A percentile compares a stretch with the other conserved stretches of the same genome.
phyloP scores from a whole-genome alignment of 2,329 filamentous ascomycete genomes.

The Calcarisporium arbuscula region DNA sequence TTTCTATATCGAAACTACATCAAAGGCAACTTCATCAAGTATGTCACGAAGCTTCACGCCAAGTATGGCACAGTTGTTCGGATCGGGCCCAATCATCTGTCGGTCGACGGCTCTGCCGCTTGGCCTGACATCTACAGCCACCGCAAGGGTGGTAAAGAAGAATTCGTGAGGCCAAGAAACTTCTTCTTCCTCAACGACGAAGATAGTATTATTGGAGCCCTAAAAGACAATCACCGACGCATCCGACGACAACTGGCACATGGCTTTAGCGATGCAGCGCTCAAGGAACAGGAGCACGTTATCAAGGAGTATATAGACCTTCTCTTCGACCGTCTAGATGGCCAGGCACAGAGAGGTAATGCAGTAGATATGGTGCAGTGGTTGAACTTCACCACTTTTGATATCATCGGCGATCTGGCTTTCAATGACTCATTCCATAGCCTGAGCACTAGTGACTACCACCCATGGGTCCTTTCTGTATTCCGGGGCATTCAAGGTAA shows the following conservation, averaged over 20 bases:
- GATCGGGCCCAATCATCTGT: constrained; percentile 32
- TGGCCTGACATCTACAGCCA: constrained; percentile 29
- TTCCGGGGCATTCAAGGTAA: constrained; percentile 10
- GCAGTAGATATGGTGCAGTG: constrained; percentile 23
- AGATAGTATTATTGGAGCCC: constrained; percentile 11
- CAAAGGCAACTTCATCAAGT: constrained; percentile 14
- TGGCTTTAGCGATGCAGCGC: constrained; percentile 22
- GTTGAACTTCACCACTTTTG: constrained; percentile 32
- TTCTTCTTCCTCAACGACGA: constrained; percentile 9
- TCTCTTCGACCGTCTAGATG: constrained; percentile 15
- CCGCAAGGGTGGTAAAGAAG: constrained; percentile 11
- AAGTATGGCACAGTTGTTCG: constrained; percentile 31
- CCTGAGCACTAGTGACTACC: constrained; percentile 20
- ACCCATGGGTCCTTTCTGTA: constrained; percentile 19
- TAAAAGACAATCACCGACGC: constrained; percentile 13
- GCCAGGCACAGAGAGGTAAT: constrained; percentile 8
- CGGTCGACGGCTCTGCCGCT: constrained; percentile 22
- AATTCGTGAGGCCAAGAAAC: constrained; percentile 8
- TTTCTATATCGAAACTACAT: constrained; percentile 13
- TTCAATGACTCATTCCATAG: constrained; percentile 36
- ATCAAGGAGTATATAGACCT: constrained; percentile 20
- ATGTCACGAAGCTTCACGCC: constrained; percentile 13
- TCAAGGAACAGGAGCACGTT: constrained; percentile 23
- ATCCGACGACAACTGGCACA: constrained; percentile 19
- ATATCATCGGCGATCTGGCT: constrained; percentile 33